A percentile compares a stretch with the other conserved stretches of the same genome.
Evolutionary conservation across 2,329 filamentous ascomycete genomes (phyloP).

Genomic region (Colletotrichum falcatum): DNA sequence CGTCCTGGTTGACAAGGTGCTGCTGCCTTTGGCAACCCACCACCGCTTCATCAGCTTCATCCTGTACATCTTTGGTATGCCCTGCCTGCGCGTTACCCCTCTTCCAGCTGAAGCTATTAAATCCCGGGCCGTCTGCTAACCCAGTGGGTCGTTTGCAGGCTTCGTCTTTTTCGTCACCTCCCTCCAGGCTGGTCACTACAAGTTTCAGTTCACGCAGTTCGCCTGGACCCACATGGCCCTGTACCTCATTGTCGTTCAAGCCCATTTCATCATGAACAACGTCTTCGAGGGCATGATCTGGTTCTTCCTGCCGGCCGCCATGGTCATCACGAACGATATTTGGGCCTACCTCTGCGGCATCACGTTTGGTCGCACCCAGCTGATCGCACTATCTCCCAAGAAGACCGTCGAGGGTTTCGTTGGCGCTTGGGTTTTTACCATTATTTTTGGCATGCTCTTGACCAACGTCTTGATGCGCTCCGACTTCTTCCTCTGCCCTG

Average conservation of each 20-base stretch:
- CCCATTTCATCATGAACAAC: constrained; percentile 99
- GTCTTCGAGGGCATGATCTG: constrained; percentile 99
- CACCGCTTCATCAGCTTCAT: constrained; percentile 99
- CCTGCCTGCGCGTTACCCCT: background rate
- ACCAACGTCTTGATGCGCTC: constrained; percentile 88
- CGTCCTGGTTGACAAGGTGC: constrained; percentile 90
- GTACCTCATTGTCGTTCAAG: constrained; percentile 96
- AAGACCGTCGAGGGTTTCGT: constrained; percentile 99
- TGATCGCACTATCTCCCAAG: constrained; percentile 98
- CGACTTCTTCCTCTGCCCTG: constrained; percentile 98
- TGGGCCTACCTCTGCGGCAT: constrained; percentile 98
- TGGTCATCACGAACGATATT: constrained; percentile 99
- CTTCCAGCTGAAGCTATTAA: background rate
- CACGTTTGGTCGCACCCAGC: constrained; percentile 93
- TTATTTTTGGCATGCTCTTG: constrained; percentile 84
- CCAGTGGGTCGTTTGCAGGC: constrained; percentile 65
- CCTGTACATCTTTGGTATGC: constrained; percentile 93
- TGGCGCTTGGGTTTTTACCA: constrained; percentile 94
- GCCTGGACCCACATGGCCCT: constrained; percentile 99
- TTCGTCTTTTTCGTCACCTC: constrained; percentile 99
- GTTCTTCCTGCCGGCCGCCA: constrained; percentile 95
- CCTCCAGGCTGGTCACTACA: constrained; percentile 94
- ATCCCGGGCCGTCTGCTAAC: background rate
- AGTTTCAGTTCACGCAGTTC: constrained; percentile 99
- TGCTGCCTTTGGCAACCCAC: constrained; percentile 94